Conservation (phyloP, 2,329 filamentous ascomycete species). For the Zelopaecilomyces penicillatus region DNA sequence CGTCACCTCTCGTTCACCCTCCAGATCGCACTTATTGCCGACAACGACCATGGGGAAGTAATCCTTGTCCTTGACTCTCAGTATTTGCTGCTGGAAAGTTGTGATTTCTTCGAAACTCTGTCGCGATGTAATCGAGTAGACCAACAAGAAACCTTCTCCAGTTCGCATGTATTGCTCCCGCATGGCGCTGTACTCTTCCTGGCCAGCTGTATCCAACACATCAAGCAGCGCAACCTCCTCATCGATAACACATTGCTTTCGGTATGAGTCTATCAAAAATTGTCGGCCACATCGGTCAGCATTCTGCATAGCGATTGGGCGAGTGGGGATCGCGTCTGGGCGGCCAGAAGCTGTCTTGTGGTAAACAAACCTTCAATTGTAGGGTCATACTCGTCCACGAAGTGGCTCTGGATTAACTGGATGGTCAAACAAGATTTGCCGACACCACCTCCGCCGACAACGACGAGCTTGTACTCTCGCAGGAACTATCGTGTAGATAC, state of each 20-base stretch:
- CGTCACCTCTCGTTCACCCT: conserved; percentile 82
- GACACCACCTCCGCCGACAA: conserved; percentile 95
- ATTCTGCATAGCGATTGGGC: not conserved
- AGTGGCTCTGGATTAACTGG: conserved; percentile 90
- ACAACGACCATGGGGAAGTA: conserved; percentile 99
- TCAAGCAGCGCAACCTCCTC: conserved; percentile 96
- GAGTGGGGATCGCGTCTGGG: not conserved
- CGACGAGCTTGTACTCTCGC: conserved; percentile 91
- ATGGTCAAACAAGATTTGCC: conserved; percentile 99
- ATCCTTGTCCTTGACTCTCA: conserved; percentile 98
- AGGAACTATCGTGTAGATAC: conserved; percentile 51
- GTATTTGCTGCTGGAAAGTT: conserved; percentile 97
- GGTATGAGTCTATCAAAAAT: conserved; percentile 73
- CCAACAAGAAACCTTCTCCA: conserved; percentile 92
- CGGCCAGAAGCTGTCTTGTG: not conserved
- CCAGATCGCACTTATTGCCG: conserved; percentile 98
- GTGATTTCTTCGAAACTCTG: conserved; percentile 98
- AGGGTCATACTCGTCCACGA: conserved; percentile 98
- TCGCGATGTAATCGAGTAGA: conserved; percentile 96
- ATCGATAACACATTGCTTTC: conserved; percentile 98
- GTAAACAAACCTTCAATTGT: conserved; percentile 82
- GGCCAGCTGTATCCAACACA: conserved; percentile 94
- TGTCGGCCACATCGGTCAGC: no score
- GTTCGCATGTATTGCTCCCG: conserved; percentile 99
- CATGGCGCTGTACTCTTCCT: conserved; percentile 99